phyloP scores from a whole-genome alignment of 148 eudicot genomes.

The Rhododendron henanense region DNA sequence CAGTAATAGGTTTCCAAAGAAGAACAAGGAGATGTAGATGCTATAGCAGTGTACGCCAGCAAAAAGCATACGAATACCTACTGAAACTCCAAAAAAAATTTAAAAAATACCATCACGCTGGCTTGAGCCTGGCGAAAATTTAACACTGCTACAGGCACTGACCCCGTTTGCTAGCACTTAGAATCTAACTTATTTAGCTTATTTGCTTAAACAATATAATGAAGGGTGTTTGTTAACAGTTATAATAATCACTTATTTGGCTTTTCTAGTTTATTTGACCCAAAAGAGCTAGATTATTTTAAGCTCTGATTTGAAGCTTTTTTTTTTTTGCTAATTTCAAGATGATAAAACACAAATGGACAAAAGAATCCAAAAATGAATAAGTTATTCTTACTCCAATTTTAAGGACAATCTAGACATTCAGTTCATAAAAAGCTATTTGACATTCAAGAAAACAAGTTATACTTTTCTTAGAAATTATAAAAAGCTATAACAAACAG shows the following conservation, averaged over 20 bases:
- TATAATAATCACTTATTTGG: not conserved
- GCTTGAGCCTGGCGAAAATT: not conserved
- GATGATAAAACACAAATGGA: not conserved
- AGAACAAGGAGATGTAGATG: not conserved
- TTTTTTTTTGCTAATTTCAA: no score
- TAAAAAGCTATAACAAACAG: not conserved
- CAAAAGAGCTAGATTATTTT: no score
- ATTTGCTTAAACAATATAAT: no score
- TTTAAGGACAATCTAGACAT: not conserved
- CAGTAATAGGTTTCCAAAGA: not conserved
- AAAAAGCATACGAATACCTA: no score
- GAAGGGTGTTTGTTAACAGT: no score
- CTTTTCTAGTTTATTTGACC: not conserved
- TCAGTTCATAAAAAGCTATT: no score
- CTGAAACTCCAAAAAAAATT: no score
- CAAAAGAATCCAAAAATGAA: not conserved
- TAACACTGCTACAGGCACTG: not conserved
- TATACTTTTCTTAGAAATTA: not conserved
- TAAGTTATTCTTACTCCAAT: not conserved
- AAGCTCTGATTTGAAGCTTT: not conserved
- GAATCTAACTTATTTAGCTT: not conserved
- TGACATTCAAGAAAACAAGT: not conserved
- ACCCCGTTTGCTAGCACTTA: not conserved
- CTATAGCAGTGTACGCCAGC: not conserved
- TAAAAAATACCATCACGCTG: not conserved